phyloP scores from a whole-genome alignment of 2,329 filamentous ascomycete species.

The Curvularia sp. region DNA sequence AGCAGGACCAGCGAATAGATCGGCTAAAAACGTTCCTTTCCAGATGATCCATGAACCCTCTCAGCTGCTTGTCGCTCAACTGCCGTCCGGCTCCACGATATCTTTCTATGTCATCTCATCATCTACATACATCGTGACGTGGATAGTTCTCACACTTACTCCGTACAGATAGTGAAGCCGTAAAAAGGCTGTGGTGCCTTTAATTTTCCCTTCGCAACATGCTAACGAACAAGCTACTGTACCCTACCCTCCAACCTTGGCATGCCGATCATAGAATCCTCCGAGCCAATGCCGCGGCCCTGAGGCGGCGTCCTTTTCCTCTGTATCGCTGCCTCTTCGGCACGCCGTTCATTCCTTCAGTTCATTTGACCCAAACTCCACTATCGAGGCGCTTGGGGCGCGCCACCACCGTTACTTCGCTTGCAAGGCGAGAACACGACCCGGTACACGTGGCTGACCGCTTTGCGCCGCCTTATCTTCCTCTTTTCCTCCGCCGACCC shows the following conservation, averaged over 20 bases:
- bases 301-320: background rate
- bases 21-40: background rate
- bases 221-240: background rate
- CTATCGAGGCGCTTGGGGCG: background rate
- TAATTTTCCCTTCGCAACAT: background rate
- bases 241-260: background rate
- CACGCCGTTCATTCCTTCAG: slow-evolving; percentile 1
- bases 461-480: background rate
- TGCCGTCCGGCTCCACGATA: background rate
- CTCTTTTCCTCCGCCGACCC: background rate
- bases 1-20: background rate
- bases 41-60: background rate
- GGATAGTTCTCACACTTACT: background rate
- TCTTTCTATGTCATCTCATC: background rate
- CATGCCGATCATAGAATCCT: slow-evolving; percentile 8
- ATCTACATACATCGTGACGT: background rate
- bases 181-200: background rate
- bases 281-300: slow-evolving; percentile 6
- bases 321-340: slow-evolving; percentile 4
- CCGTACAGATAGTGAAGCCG: background rate
- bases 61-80: background rate
- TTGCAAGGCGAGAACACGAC: background rate
- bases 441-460: background rate
- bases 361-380: background rate
- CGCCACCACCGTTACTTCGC: background rate